A percentile compares a stretch with the other conserved stretches of the same genome.
phyloP scores from a whole-genome alignment of 306 rosid genomes.

The Begonia loranthoides region DNA sequence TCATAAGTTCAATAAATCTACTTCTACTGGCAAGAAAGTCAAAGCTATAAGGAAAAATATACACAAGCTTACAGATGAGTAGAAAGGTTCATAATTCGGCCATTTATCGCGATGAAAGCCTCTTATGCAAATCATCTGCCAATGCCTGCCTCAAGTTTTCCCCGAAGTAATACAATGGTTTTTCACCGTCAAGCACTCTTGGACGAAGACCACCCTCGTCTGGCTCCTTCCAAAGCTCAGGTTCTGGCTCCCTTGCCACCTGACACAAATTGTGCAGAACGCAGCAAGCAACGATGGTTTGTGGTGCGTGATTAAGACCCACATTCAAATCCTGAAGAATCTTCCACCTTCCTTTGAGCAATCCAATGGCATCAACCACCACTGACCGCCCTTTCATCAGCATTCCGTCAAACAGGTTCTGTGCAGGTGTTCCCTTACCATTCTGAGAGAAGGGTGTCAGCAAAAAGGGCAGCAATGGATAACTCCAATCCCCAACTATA shows the following conservation, averaged over 20 bases:
- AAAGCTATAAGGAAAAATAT: no score
- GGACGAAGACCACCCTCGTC: constrained; percentile 69
- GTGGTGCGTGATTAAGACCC: constrained; percentile 73
- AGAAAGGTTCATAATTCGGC: no score
- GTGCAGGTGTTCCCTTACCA: constrained; percentile 72
- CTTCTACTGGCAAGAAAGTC: no score
- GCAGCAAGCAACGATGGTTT: constrained; percentile 83
- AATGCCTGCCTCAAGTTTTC: constrained; percentile 81
- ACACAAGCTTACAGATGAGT: no score
- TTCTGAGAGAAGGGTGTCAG: constrained; percentile 49
- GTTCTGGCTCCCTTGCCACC: constrained; percentile 87
- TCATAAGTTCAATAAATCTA: no score
- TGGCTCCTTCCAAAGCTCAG: constrained; percentile 73
- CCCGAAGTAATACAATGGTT: constrained; percentile 48
- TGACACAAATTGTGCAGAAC: constrained; percentile 88
- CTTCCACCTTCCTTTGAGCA: constrained; percentile 92
- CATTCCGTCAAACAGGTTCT: constrained; percentile 85
- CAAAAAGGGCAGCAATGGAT: constrained; percentile 59
- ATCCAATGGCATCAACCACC: constrained; percentile 72
- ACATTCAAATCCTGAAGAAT: constrained; percentile 77
- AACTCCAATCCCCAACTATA: constrained; percentile 85
- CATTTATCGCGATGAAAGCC: constrained; percentile 71
- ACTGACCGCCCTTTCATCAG: constrained; percentile 85
- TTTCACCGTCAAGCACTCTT: constrained; percentile 53
- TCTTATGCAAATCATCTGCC: constrained; percentile 84